A percentile compares a stretch with the other conserved stretches of the same genome.
Conservation (phyloP, 2,329 filamentous ascomycete species). For the Ceratocystis colombiana region DNA sequence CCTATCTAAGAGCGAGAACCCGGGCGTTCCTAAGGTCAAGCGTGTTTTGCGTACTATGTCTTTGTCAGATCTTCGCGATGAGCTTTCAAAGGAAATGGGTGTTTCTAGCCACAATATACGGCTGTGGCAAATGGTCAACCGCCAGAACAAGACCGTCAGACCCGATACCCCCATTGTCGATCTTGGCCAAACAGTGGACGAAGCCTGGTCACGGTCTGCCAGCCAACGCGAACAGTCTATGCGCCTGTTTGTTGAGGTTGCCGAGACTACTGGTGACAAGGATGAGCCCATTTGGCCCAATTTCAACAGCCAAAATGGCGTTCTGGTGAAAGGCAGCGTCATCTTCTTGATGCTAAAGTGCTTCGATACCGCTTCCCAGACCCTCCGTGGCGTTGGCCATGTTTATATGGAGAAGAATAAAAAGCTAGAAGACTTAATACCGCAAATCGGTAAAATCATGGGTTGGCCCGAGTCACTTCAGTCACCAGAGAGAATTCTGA, state of each 20-base stretch:
- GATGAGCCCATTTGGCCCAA: constrained; percentile 65
- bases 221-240: constrained; percentile 61
- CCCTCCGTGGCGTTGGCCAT: constrained; percentile 65
- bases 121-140: constrained; percentile 96
- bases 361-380: constrained; percentile 71
- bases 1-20: constrained; percentile 31
- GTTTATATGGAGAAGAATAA: constrained; percentile 80
- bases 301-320: constrained; percentile 46
- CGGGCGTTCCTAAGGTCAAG: constrained; percentile 60
- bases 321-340: constrained; percentile 48
- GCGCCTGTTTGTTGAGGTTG: constrained; percentile 77
- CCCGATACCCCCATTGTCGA: constrained; percentile 82
- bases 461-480: constrained; percentile 68
- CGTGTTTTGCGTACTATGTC: constrained; percentile 65
- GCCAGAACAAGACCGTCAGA: constrained; percentile 91
- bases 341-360: constrained; percentile 88
- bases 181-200: constrained; percentile 64
- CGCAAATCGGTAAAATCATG: constrained; percentile 71
- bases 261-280: constrained; percentile 53
- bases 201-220: constrained; percentile 45
- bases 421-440: constrained; percentile 74
- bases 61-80: constrained; percentile 61
- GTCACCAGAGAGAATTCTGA: constrained; percentile 49
- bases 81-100: constrained; percentile 59
- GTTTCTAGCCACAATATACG: constrained; percentile 61